Evolutionary conservation across 768 basidiomycete genomes (phyloP).

Genomic region (Candolleomyces aberdarensis): DNA sequence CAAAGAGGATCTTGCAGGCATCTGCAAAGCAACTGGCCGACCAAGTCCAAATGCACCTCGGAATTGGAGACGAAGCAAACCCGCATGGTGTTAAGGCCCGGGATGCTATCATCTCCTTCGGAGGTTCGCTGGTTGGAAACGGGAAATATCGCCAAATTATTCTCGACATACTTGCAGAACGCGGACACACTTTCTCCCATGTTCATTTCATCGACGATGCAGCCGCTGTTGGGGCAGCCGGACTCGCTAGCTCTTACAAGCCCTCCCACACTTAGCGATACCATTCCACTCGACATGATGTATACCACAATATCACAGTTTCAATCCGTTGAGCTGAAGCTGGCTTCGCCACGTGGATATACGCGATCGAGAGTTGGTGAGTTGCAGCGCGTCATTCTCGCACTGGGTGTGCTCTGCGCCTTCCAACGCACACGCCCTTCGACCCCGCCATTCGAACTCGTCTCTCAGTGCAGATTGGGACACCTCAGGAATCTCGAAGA

Average conservation of each 20-base stretch:
- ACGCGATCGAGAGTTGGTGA: no score
- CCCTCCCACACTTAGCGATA: no score
- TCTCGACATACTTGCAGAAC: constrained; percentile 50
- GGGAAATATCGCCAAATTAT: constrained; percentile 54
- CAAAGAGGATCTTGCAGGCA: constrained; percentile 51
- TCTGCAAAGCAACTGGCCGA: constrained; percentile 55
- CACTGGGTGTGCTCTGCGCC: no score
- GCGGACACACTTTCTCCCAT: constrained; percentile 62
- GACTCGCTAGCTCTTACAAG: constrained; percentile 38
- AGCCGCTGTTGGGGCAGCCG: constrained; percentile 59
- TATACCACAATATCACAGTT: no score
- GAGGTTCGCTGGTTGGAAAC: constrained; percentile 73
- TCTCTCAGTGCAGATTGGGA: no score
- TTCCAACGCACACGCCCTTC: no score
- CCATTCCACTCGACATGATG: no score
- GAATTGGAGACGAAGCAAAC: constrained; percentile 27
- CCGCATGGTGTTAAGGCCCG: constrained; percentile 45
- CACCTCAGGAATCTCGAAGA: no score
- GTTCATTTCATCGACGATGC: constrained; percentile 71
- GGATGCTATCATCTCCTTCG: constrained; percentile 67
- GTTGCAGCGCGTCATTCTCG: no score
- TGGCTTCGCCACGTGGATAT: no score
- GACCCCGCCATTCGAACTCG: no score
- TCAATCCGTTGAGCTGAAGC: no score
- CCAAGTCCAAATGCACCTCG: constrained; percentile 54